These are phyloP conservation scores for Heritiera littoralis DNA, from an alignment of 345 rosid species.

Conservation along the genomic window DNA sequence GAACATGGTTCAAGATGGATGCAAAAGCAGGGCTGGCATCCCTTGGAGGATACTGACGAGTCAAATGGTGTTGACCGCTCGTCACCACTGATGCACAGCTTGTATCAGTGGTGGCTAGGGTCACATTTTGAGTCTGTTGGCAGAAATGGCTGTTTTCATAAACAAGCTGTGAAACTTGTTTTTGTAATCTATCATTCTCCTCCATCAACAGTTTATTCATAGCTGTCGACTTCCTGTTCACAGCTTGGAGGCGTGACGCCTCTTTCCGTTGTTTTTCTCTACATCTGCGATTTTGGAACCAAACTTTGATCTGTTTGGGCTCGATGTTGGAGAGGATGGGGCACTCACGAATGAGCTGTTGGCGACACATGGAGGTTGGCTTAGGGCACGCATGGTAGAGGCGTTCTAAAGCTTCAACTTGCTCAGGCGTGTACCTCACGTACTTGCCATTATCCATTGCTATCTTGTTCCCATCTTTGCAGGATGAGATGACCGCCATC, in stretches of 20 bases:
- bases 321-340: slow-evolving; percentile 79
- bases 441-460: too few species aligned
- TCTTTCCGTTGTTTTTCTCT: slow-evolving; percentile 81
- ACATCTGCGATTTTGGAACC: slow-evolving; percentile 87
- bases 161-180: too few species aligned
- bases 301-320: slow-evolving; percentile 87
- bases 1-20: too few species aligned
- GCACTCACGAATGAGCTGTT: slow-evolving; percentile 73
- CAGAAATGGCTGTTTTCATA: too few species aligned
- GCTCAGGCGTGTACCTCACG: too few species aligned
- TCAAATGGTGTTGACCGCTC: slow-evolving; percentile 74
- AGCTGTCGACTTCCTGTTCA: too few species aligned
- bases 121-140: slow-evolving; percentile 65
- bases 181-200: too few species aligned
- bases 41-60: slow-evolving; percentile 73
- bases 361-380: slow-evolving; percentile 78
- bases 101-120: slow-evolving; percentile 63
- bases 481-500: slow-evolving; percentile 65
- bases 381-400: slow-evolving; percentile 73
- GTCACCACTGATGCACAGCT: slow-evolving; percentile 82
- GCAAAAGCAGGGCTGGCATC: slow-evolving; percentile 95
- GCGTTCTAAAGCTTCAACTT: too few species aligned
- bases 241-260: slow-evolving; percentile 73
- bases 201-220: too few species aligned
- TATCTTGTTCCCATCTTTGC: slow-evolving; percentile 55